Conservation (phyloP, 208 protist species). For the Porcisia hertigi region DNA sequence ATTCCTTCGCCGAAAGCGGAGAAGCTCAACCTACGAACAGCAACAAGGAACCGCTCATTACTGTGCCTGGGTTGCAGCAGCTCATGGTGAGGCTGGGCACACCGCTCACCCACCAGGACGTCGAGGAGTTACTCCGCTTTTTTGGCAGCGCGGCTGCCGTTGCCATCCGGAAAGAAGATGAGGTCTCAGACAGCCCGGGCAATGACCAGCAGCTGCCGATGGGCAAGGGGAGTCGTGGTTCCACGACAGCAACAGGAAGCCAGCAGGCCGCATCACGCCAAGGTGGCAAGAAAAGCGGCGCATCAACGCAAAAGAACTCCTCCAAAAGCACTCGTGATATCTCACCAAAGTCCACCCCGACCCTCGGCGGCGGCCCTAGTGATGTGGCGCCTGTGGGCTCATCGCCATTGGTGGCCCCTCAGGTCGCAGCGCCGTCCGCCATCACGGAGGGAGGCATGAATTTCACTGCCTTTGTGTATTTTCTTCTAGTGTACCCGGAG, state of each 20-base stretch:
- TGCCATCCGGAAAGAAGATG: neutral
- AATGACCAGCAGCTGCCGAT: neutral
- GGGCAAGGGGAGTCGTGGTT: neutral
- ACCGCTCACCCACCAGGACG: slow-evolving; percentile 47
- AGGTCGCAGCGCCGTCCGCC: neutral
- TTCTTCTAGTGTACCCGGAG: slow-evolving; percentile 41
- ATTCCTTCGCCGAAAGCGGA: slow-evolving; percentile 15
- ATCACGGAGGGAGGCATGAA: slow-evolving; percentile 31
- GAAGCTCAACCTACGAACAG: neutral
- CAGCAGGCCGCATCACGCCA: neutral
- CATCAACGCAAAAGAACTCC: neutral
- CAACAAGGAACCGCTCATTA: slow-evolving; percentile 25
- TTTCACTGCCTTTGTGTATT: slow-evolving; percentile 68
- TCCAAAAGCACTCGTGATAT: neutral
- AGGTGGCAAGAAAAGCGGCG: neutral
- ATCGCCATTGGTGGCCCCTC: neutral
- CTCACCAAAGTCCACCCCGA: neutral
- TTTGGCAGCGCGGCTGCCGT: slow-evolving; percentile 12
- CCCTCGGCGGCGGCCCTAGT: neutral
- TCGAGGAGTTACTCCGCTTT: slow-evolving; percentile 47
- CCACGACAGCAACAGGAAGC: neutral
- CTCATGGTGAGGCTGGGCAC: slow-evolving; percentile 50
- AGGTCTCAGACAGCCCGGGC: neutral
- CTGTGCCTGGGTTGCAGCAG: slow-evolving; percentile 45
- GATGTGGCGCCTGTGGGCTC: neutral